phyloP scores from a whole-genome alignment of 1,284 basidiomycete species.

The Xanthoconium separans region DNA sequence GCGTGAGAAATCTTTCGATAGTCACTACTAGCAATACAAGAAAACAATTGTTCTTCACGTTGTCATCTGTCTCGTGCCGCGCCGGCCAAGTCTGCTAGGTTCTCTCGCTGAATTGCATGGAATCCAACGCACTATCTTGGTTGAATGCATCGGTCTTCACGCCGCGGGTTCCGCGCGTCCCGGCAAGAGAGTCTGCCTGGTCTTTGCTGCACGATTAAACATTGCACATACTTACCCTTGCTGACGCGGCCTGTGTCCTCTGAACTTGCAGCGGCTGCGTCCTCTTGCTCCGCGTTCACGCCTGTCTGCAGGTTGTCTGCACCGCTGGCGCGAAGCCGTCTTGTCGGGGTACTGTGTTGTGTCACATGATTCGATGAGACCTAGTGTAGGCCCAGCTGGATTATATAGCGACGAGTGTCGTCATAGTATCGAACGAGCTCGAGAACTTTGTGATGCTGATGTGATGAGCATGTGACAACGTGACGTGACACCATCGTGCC shows the following conservation, averaged over 20 bases:
- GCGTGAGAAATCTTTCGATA: conserved; percentile 7
- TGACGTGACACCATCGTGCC: not conserved
- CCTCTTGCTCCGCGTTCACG: conserved; percentile 5
- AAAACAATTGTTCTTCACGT: too few relatives aligned
- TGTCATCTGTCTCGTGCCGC: too few relatives aligned
- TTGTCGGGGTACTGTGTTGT: not conserved
- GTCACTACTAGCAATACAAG: not conserved
- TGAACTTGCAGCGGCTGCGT: not conserved
- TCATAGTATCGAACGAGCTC: too few relatives aligned
- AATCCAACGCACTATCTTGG: not conserved
- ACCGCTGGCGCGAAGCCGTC: not conserved
- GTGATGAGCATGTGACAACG: too few relatives aligned
- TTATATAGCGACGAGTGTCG: too few relatives aligned
- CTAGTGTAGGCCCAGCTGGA: too few relatives aligned
- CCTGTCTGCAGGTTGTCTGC: not conserved
- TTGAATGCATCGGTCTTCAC: not conserved
- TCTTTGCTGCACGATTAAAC: not conserved
- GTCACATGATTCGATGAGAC: not conserved
- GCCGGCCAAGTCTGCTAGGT: not conserved
- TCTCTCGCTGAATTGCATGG: not conserved
- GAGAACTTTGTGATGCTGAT: too few relatives aligned
- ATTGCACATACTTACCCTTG: not conserved
- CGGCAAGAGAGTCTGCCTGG: not conserved
- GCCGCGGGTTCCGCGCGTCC: not conserved
- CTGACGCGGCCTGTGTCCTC: not conserved